These are phyloP conservation scores for Arachis stenosperma DNA, from an alignment of 306 rosid species.

Conservation along the genomic window DNA sequence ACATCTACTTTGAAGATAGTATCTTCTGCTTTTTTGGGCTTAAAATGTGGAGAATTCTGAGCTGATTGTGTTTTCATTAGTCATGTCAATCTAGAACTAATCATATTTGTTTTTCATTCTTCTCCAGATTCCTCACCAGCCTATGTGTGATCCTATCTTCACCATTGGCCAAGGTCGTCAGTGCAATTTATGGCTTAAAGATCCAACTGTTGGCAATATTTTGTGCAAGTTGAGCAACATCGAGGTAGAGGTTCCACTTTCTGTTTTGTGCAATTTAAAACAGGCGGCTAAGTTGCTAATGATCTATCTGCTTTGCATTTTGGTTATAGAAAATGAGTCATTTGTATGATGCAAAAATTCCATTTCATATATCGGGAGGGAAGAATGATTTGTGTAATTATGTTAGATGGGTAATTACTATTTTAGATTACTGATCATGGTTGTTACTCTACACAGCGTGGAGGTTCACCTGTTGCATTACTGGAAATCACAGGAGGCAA, in stretches of 20 bases:
- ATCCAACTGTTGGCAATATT: constrained; percentile 60
- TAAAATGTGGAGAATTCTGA: constrained; percentile 17
- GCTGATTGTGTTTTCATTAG: constrained; percentile 27
- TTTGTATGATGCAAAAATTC: background rate
- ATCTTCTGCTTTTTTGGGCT: background rate
- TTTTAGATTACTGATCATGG: constrained; percentile 34
- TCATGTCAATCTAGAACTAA: constrained; percentile 39
- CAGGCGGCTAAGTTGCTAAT: background rate
- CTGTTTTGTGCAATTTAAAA: constrained; percentile 28
- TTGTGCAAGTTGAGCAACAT: constrained; percentile 80
- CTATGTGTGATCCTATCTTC: constrained; percentile 58
- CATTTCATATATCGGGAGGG: constrained; percentile 17
- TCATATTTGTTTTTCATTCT: constrained; percentile 43
- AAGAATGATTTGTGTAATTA: constrained; percentile 16
- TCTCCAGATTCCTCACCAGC: constrained; percentile 77
- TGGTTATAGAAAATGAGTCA: background rate
- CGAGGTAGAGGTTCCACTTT: constrained; percentile 58
- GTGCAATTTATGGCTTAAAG: constrained; percentile 76
- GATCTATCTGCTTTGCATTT: too few species aligned
- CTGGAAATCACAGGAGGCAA: constrained; percentile 80
- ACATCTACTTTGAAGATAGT: background rate
- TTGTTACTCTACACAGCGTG: constrained; percentile 56
- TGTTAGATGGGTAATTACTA: constrained; percentile 4
- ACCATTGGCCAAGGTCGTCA: constrained; percentile 82
- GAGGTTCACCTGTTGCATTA: constrained; percentile 69